A percentile compares a stretch with the other conserved stretches of the same genome.
Evolutionary conservation across 139 green algal genomes (phyloP).

Genomic region (Desmodesmus armatus): DNA sequence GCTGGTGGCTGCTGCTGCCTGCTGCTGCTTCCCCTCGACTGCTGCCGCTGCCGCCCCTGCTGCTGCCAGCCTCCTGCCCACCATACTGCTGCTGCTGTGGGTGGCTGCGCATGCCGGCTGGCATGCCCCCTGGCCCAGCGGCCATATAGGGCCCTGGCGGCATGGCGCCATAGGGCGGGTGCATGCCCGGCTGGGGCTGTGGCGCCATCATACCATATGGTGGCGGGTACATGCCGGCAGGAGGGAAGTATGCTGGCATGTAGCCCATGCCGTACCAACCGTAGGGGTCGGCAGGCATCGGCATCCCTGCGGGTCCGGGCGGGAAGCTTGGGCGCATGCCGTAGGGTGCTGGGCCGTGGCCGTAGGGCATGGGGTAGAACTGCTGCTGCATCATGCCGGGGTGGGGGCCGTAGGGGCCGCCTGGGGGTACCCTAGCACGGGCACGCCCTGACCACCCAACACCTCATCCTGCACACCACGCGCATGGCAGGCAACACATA

Average conservation of each 20-base stretch:
- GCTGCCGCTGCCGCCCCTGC: neutral
- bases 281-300: constrained; percentile 22
- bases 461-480: too few species aligned
- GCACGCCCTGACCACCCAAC: too few species aligned
- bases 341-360: neutral
- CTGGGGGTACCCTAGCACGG: neutral
- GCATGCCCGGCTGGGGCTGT: constrained; percentile 22
- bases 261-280: constrained; percentile 43
- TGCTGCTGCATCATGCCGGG: neutral
- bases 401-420: neutral
- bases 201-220: neutral
- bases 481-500: too few species aligned
- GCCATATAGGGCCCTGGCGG: neutral
- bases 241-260: constrained; percentile 20
- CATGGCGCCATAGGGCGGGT: neutral
- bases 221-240: constrained; percentile 21
- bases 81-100: too few species aligned
- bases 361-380: constrained; percentile 1
- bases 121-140: too few species aligned
- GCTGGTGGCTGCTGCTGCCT: neutral
- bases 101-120: too few species aligned
- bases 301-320: neutral
- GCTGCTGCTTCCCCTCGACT: neutral
- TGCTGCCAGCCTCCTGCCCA: neutral
- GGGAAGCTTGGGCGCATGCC: neutral